Percentiles rank a stretch among this genome's conserved stretches.
Evolutionary conservation across 2,329 filamentous ascomycete genomes (phyloP).

Genomic region (Colletotrichum trifolii): DNA sequence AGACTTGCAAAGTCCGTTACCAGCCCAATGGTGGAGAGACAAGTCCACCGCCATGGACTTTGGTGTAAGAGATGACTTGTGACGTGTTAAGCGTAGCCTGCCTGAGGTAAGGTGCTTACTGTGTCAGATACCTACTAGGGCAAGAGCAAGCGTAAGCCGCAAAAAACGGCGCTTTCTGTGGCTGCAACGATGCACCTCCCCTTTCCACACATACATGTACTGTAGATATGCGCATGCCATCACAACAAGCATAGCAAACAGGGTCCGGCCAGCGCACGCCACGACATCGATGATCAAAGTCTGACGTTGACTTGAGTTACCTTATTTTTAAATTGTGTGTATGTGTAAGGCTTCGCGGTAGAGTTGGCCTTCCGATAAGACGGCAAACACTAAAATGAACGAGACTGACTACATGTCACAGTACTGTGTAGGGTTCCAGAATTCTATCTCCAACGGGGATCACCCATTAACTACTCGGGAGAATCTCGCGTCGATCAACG

Average conservation of each 20-base stretch:
- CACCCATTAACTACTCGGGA: conserved; percentile 33
- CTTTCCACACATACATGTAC: background rate
- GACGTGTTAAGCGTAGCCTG: conserved; percentile 16
- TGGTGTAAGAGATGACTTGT: conserved; percentile 10
- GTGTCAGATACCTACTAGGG: too few relatives aligned
- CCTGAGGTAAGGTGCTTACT: background rate
- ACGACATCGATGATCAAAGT: too few relatives aligned
- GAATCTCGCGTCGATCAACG: conserved; percentile 32
- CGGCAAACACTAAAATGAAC: conserved; percentile 1
- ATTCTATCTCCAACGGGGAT: conserved; percentile 32
- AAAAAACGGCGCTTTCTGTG: conserved; percentile 8
- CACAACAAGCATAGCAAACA: background rate
- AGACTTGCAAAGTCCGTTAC: background rate
- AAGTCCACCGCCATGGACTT: conserved; percentile 24
- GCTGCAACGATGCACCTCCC: conserved; percentile 16
- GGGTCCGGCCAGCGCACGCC: background rate
- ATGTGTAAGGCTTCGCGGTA: conserved; percentile 14
- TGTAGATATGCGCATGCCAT: background rate
- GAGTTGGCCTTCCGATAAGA: conserved; percentile 6
- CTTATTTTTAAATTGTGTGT: too few relatives aligned
- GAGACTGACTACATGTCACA: background rate
- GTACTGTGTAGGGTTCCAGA: background rate
- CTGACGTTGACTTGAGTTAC: too few relatives aligned
- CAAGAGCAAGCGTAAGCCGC: conserved; percentile 10
- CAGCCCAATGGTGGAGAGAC: background rate